phyloP scores from a whole-genome alignment of 1,139 yeast species.

The Pichia sorboxylosa region DNA sequence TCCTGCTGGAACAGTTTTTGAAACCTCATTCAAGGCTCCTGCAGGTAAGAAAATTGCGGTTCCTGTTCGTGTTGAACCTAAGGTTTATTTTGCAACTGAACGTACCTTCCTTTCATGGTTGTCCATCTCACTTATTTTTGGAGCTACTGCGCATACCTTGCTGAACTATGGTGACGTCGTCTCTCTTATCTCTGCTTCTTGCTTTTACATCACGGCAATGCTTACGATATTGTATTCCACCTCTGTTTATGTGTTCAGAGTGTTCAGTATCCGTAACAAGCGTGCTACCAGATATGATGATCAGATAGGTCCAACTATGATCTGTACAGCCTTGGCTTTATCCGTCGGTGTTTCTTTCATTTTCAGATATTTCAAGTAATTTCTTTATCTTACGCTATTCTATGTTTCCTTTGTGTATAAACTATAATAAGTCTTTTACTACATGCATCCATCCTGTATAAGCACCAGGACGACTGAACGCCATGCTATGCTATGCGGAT shows the following conservation, averaged over 20 bases:
- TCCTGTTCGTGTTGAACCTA: constrained; percentile 75
- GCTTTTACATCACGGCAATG: constrained; percentile 78
- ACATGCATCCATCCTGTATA: too few relatives aligned
- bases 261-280: constrained; percentile 69
- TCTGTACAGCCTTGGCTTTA: constrained; percentile 62
- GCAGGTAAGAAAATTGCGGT: constrained; percentile 65
- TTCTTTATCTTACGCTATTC: too few relatives aligned
- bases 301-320: constrained; percentile 72
- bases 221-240: constrained; percentile 66
- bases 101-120: constrained; percentile 73
- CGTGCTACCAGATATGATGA: constrained; percentile 81
- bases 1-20: constrained; percentile 73
- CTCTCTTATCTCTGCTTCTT: constrained; percentile 74
- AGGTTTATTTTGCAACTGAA: constrained; percentile 76
- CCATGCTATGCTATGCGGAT: too few relatives aligned
- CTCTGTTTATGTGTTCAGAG: constrained; percentile 70
- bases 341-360: constrained; percentile 66
- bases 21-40: constrained; percentile 54
- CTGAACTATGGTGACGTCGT: constrained; percentile 57
- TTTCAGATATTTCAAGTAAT: constrained; percentile 29
- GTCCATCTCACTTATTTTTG: constrained; percentile 59
- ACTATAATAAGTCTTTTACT: too few relatives aligned
- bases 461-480: too few relatives aligned
- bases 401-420: too few relatives aligned
- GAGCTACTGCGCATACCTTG: constrained; percentile 62